These are phyloP conservation scores for Irpex rosettiformis DNA, from an alignment of 1,284 basidiomycete genomes.

Conservation along the genomic window DNA sequence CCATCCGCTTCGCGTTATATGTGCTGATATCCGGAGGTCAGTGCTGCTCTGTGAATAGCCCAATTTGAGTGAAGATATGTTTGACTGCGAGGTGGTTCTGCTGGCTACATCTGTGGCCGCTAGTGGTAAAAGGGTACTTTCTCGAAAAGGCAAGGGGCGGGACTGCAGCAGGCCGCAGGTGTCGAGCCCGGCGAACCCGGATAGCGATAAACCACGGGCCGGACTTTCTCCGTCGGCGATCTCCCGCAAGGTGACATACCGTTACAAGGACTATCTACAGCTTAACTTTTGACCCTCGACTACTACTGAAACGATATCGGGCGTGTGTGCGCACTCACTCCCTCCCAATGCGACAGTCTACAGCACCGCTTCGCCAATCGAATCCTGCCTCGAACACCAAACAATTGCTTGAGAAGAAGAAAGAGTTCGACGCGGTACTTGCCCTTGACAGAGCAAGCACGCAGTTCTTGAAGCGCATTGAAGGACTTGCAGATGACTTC, in stretches of 20 bases:
- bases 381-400: conserved; percentile 46
- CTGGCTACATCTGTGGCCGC: not conserved
- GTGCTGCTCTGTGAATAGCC: no score
- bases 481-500: conserved; percentile 65
- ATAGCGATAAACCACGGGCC: no score
- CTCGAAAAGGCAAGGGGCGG: not conserved
- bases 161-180: no score
- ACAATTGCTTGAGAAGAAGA: conserved; percentile 74
- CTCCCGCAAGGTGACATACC: no score
- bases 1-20: conserved; percentile 17
- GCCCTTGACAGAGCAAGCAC: conserved; percentile 63
- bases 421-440: conserved; percentile 71
- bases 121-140: not conserved
- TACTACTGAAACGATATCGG: no score
- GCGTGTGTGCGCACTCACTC: no score
- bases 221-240: no score
- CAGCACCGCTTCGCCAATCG: conserved; percentile 47
- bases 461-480: conserved; percentile 63
- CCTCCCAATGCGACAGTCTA: conserved; percentile 49
- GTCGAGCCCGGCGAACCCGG: no score
- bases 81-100: no score
- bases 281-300: no score
- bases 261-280: not conserved
- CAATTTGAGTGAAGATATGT: no score
- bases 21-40: not conserved